Percentiles rank a stretch among this genome's conserved stretches.
Conservation (phyloP, 495 filamentous ascomycete genomes). For the Annulohypoxylon stygium region DNA sequence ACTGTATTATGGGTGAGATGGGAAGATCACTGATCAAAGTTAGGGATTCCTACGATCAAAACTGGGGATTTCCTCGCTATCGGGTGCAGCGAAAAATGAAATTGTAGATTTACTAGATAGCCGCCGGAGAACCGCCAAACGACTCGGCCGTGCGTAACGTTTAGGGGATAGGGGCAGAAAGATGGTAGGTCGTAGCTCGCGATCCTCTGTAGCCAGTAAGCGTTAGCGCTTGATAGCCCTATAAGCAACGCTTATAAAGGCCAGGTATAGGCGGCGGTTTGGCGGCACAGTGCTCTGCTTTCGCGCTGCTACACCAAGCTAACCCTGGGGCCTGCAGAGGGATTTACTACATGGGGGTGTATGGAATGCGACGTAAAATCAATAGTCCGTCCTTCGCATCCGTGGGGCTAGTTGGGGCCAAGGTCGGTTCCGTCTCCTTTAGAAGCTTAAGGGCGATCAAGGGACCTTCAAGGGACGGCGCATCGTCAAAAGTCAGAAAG, state of each 20-base stretch:
- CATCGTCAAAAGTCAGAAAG: slow-evolving; percentile 34
- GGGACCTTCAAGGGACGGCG: slow-evolving; percentile 11
- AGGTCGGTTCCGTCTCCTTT: slow-evolving; percentile 40
- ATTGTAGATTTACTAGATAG: slow-evolving; percentile 4
- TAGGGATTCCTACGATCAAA: slow-evolving; percentile 5
- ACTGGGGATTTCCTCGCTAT: slow-evolving; percentile 12
- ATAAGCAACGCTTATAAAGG: slow-evolving; percentile 9
- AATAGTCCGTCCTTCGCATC: slow-evolving; percentile 27
- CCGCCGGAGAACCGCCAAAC: slow-evolving; percentile 1
- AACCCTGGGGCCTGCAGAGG: slow-evolving; percentile 17
- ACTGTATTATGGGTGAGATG: background rate
- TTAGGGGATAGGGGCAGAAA: slow-evolving; percentile 12
- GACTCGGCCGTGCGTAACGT: slow-evolving; percentile 21
- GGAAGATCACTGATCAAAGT: background rate
- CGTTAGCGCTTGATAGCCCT: slow-evolving; percentile 23
- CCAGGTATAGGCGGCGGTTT: slow-evolving; percentile 3
- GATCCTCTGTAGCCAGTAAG: slow-evolving; percentile 7
- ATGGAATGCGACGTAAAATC: slow-evolving; percentile 40
- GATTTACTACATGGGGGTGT: slow-evolving; percentile 15
- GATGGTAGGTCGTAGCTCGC: slow-evolving; percentile 13
- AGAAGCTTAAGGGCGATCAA: slow-evolving; percentile 4
- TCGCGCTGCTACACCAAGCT: background rate
- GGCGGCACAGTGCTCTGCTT: slow-evolving; percentile 14
- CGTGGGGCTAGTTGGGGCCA: slow-evolving; percentile 27
- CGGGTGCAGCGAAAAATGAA: background rate